Base-by-base conservation (phyloP, 148 eudicot species). In the Heliosperma pusillum region DNA sequence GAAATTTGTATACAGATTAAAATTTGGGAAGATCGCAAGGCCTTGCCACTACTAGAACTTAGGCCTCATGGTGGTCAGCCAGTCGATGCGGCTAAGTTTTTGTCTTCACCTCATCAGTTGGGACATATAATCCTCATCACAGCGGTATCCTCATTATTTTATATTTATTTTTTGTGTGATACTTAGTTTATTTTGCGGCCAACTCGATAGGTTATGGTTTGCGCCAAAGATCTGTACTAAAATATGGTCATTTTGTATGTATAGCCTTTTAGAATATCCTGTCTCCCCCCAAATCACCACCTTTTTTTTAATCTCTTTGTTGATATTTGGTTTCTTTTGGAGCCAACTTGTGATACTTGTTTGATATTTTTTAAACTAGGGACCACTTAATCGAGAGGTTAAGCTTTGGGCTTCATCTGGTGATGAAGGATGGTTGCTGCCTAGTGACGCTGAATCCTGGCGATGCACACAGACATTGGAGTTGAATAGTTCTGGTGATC, bases 341-440 rank as follows among this genome's bases (percentile, higher is more conserved):
- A 9, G 40, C 17, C 12, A 58, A 71, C 73, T 66, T 62, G 16
- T 75, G 60, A 7, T 17, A 12, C 62, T 24, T 68, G 5, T 13
- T 29, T 7, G 42, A 60, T 47, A 52, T 40, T 45, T 71, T 47
- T 26, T 29, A 6, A 44, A 44, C 36, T 79, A 95, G 99, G 99
- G 99, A 53, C 97, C 97, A 44, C 84, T 80, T 47, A 95, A 95
- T 80, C 93, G 94, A 30, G 97, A 92, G 83, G 77, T 92, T 69
- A 95, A 95, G 82, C 81, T 95, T 44, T 95, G 99, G 99, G 88
- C 86, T 58, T 90, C 94, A 50, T 83, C 87, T 44, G 91, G 91
- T 87, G 99, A 95, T 80, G 99, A 95, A 82, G 99, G 99, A 19
- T 95, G 99, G 99, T 78, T 95, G 89, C 93, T 90, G 69, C 92